Percentiles rank a stretch among this genome's conserved stretches.
phyloP scores from a whole-genome alignment of 768 basidiomycete genomes.

The Chalciporus chontae region DNA sequence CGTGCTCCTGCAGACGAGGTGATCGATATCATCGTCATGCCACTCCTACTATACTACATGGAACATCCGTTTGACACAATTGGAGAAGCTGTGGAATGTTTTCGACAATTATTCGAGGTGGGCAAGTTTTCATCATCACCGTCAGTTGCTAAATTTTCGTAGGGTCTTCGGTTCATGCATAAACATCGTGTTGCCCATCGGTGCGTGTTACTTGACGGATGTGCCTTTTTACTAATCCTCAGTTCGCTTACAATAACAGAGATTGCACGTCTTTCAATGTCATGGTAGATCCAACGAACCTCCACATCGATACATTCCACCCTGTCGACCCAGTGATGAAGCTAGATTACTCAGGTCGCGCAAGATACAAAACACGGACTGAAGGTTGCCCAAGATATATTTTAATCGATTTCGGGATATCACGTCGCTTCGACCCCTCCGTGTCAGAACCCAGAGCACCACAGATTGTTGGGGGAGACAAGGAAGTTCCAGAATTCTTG shows the following conservation, averaged over 20 bases:
- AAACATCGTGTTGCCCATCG: too few species aligned
- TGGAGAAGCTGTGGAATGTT: too few species aligned
- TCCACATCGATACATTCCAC: too few species aligned
- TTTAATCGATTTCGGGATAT: too few species aligned
- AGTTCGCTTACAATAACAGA: slow-evolving; percentile 11
- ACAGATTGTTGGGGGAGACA: slow-evolving; percentile 38
- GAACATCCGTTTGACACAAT: slow-evolving; percentile 3
- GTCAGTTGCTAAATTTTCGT: too few species aligned
- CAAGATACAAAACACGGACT: too few species aligned
- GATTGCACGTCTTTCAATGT: slow-evolving; percentile 27
- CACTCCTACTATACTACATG: slow-evolving; percentile 29
- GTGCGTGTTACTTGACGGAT: neutral
- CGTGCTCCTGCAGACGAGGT: slow-evolving; percentile 1
- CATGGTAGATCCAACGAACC: slow-evolving; percentile 21
- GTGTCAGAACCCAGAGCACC: slow-evolving; percentile 22
- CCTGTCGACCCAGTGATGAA: too few species aligned
- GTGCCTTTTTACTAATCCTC: too few species aligned
- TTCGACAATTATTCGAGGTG: slow-evolving; percentile 30
- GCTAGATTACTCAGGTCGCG: too few species aligned
- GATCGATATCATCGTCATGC: slow-evolving; percentile 19
- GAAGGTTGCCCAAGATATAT: too few species aligned
- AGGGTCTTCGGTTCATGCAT: too few species aligned
- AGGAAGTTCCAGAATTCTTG: slow-evolving; percentile 36
- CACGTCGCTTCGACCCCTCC: too few species aligned
- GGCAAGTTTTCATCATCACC: neutral